Percentiles rank a stretch among this genome's conserved stretches.
These are phyloP conservation scores for Teunomyces aglyptinius DNA, from an alignment of 805 yeast species.

Conservation along the genomic window DNA sequence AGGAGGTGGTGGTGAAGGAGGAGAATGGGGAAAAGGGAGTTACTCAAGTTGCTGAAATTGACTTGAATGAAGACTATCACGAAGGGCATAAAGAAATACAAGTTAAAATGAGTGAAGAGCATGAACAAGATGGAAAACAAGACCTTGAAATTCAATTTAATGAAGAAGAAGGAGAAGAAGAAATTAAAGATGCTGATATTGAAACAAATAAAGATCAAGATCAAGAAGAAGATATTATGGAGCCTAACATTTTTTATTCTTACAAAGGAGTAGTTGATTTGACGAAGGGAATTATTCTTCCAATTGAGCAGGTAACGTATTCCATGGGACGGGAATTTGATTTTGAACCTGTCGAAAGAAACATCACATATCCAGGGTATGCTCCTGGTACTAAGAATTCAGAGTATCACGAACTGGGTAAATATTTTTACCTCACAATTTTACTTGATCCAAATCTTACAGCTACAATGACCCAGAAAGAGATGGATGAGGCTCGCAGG, in stretches of 20 bases:
- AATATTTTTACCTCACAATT: not conserved
- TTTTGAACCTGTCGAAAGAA: not conserved
- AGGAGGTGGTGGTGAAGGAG: no score
- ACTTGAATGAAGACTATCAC: not conserved
- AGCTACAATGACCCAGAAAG: not conserved
- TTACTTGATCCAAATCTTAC: not conserved
- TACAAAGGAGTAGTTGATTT: not conserved
- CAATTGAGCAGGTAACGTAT: not conserved
- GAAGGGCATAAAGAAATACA: not conserved
- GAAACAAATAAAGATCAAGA: not conserved
- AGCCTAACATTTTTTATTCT: no score
- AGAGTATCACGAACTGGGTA: not conserved
- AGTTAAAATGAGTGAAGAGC: not conserved
- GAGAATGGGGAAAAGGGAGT: not conserved
- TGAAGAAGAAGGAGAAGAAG: not conserved
- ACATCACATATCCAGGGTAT: no score
- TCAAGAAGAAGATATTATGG: not conserved
- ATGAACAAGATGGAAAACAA: not conserved
- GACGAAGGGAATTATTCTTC: not conserved
- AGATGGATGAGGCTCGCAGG: not conserved
- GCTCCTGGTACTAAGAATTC: no score
- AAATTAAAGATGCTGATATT: not conserved
- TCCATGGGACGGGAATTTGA: constrained; percentile 1
- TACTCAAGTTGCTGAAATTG: not conserved
- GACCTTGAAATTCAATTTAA: no score